Base-by-base conservation (phyloP, 352 stramenopile genomes). In the Pythium phragmitis region DNA sequence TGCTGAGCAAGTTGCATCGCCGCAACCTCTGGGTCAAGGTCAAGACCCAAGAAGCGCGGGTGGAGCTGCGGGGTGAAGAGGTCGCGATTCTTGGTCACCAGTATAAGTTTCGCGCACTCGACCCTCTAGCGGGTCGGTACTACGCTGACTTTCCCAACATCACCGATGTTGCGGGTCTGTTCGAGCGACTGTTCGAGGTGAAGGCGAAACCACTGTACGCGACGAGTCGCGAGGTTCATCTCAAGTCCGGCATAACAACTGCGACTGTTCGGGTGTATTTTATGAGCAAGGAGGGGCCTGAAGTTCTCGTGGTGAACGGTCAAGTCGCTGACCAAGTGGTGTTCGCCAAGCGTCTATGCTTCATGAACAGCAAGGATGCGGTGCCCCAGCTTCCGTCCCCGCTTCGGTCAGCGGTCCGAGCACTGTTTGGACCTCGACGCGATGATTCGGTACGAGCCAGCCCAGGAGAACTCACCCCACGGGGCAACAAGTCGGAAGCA, bases 31-130 rank as follows among this genome's bases (percentile, higher is more conserved):
- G 28, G 26, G 30, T 42, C 49, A 55, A 55, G 28, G 49, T 55
- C 49, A 55, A 42, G 49, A 43, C 49, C 12, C 11, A 55, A 26
- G 49, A 55, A 42, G 33, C 49, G 8, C 26, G 26, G 2, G 21
- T 17, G 30, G 13, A 42, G 43, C 49, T 55, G 8, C 7, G 6
- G 11, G 49, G 26, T 42, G 28, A 55, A 55, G 49, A 28, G 28
- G 26, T 55, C 17, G 43, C 49, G 28, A 55, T 55, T 28, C 30
- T 42, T 7, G 49, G 49, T 41, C 26, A 55, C 30, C 48, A 42
- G 7, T 55, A 55, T 28, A 55, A 55, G 48, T 55, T 55, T 28
- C 48, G 48, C 42, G 48, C 41, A 21, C 7, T 55, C 48, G 28
- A 55, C 48, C 48, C 30, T 8, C 17, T 55, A 2, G 49, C 46